Conservation (phyloP, 208 protist genomes). For the Acanthamoeba lenticulata region DNA sequence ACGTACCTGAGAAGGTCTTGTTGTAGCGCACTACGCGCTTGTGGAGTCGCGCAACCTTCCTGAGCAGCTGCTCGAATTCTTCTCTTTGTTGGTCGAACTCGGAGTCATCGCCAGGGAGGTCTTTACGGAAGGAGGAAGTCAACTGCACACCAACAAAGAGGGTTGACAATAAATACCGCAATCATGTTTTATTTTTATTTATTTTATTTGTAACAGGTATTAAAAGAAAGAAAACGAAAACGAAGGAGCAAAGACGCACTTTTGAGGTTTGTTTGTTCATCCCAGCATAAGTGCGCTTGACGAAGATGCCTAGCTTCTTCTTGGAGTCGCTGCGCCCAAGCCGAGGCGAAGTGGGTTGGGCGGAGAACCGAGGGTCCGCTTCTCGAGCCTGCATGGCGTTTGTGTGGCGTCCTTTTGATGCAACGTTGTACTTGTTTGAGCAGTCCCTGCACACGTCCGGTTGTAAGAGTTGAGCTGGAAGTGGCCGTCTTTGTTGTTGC, state of each 20-base stretch:
- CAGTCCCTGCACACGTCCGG: too few relatives aligned
- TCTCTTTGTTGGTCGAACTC: slow-evolving; percentile 41
- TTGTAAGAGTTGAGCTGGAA: too few relatives aligned
- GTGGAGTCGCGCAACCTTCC: background rate
- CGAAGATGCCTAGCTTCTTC: slow-evolving; percentile 29
- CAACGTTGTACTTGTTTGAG: too few relatives aligned
- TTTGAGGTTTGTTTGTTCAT: slow-evolving; percentile 44
- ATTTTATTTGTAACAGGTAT: too few relatives aligned
- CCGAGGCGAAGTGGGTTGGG: background rate
- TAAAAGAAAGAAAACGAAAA: background rate
- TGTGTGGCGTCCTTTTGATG: too few relatives aligned
- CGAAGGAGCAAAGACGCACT: background rate
- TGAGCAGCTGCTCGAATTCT: slow-evolving; percentile 57
- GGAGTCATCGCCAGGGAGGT: background rate
- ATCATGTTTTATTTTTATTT: background rate
- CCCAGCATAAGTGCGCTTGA: slow-evolving; percentile 38
- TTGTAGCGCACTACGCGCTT: slow-evolving; percentile 18
- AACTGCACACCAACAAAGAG: background rate
- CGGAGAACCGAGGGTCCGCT: background rate
- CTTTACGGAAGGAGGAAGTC: slow-evolving; percentile 25
- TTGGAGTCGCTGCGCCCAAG: background rate
- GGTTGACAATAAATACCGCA: background rate
- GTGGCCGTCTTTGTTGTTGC: too few relatives aligned
- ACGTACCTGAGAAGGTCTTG: slow-evolving; percentile 33
- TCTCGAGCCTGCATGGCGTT: background rate